Evolutionary conservation across 305 asterid genomes (phyloP).

Genomic region (Lippia alba): DNA sequence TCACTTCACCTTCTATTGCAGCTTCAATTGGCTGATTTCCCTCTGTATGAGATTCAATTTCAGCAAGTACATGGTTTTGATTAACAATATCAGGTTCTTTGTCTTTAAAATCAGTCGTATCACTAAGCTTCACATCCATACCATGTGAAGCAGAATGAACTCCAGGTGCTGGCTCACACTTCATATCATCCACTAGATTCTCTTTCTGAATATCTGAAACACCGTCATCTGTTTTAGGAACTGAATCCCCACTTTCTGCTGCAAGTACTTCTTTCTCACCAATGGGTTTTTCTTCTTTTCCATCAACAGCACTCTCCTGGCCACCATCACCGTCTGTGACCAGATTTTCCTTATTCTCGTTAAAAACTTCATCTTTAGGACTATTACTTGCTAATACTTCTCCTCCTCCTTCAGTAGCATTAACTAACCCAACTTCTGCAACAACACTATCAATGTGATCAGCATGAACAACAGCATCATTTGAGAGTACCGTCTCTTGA

Average conservation of each 20-base stretch:
- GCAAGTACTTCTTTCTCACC: conserved; percentile 37
- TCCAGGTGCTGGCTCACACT: conserved; percentile 32
- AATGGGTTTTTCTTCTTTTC: conserved; percentile 32
- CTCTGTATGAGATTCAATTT: conserved; percentile 30
- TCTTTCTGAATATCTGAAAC: conserved; percentile 40
- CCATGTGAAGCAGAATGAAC: conserved; percentile 30
- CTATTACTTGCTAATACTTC: conserved; percentile 33
- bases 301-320: conserved; percentile 27
- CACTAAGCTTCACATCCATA: conserved; percentile 47
- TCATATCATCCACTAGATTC: conserved; percentile 26
- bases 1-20: conserved; percentile 31
- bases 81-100: conserved; percentile 36
- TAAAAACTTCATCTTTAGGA: conserved; percentile 8
- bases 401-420: conserved; percentile 25
- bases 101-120: conserved; percentile 42
- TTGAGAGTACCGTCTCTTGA: conserved; percentile 38
- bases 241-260: conserved; percentile 37
- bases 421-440: conserved; percentile 29
- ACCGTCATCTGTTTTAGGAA: conserved; percentile 41
- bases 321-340: conserved; percentile 26
- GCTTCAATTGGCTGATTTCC: conserved; percentile 26
- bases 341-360: background rate
- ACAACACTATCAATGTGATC: conserved; percentile 23
- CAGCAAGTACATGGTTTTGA: conserved; percentile 27
- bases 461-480: conserved; percentile 31